A percentile compares a stretch with the other conserved stretches of the same genome.
Conservation (phyloP, 345 rosid genomes). For the Lumnitzera racemosa region DNA sequence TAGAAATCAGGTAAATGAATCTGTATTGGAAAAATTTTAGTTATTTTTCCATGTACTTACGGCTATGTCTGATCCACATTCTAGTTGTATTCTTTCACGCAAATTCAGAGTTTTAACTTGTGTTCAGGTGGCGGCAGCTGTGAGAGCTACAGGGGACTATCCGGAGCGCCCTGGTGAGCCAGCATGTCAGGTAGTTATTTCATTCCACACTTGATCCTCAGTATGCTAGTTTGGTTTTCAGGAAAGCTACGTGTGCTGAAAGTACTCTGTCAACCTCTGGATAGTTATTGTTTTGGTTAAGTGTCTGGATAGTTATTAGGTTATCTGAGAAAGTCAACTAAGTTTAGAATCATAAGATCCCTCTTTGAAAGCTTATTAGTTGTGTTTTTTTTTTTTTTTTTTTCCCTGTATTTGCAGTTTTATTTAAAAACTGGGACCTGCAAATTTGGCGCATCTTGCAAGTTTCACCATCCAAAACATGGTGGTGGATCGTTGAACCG, state of each 20-base stretch:
- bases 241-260: too few relatives aligned
- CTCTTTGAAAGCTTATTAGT: neutral
- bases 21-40: too few relatives aligned
- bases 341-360: neutral
- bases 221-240: too few relatives aligned
- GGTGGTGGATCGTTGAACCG: conserved; percentile 57
- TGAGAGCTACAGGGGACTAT: conserved; percentile 71
- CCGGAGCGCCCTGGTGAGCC: conserved; percentile 86
- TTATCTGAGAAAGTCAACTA: too few relatives aligned
- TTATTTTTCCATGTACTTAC: too few relatives aligned
- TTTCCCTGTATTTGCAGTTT: conserved; percentile 40
- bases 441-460: conserved; percentile 96
- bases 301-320: too few relatives aligned
- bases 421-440: conserved; percentile 82
- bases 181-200: conserved; percentile 60
- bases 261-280: too few relatives aligned
- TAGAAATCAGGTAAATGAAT: too few relatives aligned
- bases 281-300: too few relatives aligned
- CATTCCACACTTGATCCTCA: neutral
- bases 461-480: conserved; percentile 91
- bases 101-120: conserved; percentile 1
- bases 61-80: too few relatives aligned
- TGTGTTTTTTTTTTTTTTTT: conserved; percentile 1
- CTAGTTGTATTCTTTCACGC: too few relatives aligned
- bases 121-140: conserved; percentile 61